Conservation (phyloP, 1,284 basidiomycete genomes). For the Anthracocystis panici-leucophaei region DNA sequence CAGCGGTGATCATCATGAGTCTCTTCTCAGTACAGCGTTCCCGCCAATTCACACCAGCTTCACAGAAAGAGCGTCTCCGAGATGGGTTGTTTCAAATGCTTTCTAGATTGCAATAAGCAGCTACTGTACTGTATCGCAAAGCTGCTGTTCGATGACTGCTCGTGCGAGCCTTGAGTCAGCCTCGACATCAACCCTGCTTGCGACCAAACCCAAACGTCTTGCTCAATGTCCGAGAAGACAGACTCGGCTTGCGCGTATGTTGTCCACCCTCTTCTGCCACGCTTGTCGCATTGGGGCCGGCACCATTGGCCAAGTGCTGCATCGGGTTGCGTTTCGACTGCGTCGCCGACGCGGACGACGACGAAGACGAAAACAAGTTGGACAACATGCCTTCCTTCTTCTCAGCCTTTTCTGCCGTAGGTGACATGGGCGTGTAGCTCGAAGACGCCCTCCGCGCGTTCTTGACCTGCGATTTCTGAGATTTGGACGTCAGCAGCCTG, state of each 20-base stretch:
- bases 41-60: neutral
- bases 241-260: conserved; percentile 42
- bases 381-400: conserved; percentile 47
- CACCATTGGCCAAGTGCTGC: conserved; percentile 18
- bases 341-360: conserved; percentile 13
- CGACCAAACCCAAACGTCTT: conserved; percentile 52
- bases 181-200: conserved; percentile 19
- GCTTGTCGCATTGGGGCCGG: conserved; percentile 5
- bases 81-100: neutral
- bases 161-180: no score
- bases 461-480: conserved; percentile 46
- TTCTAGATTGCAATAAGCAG: conserved; percentile 6
- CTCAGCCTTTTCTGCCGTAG: conserved; percentile 25
- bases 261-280: conserved; percentile 14
- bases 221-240: conserved; percentile 39
- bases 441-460: conserved; percentile 40
- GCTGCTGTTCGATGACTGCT: neutral
- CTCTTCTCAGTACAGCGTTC: no score
- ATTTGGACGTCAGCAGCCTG: conserved; percentile 47
- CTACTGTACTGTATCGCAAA: neutral
- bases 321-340: conserved; percentile 45
- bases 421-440: conserved; percentile 34
- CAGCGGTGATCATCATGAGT: no score
- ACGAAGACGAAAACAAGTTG: conserved; percentile 34
- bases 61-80: neutral